Percentiles rank a stretch among this genome's conserved stretches.
Evolutionary conservation across 1,284 basidiomycete species (phyloP).

Genomic region (Bjerkandera adusta): DNA sequence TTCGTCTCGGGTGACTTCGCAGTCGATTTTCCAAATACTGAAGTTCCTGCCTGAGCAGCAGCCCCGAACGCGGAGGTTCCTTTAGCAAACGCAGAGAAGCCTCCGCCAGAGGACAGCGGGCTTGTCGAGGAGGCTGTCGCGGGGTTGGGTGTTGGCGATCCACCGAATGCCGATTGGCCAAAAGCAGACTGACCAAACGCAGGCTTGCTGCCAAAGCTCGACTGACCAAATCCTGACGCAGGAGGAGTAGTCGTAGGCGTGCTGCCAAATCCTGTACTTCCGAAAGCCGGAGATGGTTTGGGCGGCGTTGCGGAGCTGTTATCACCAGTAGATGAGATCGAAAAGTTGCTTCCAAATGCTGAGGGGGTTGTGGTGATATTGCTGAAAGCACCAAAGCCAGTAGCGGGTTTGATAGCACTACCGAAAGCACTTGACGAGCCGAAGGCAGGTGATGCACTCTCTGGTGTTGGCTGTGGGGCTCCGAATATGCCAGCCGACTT

Average conservation of each 20-base stretch:
- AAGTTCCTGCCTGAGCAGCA: no score
- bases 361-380: constrained; percentile 18
- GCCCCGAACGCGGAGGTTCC: constrained; percentile 30
- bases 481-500: constrained; percentile 14
- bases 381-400: constrained; percentile 39
- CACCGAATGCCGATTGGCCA: constrained; percentile 26
- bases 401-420: constrained; percentile 35
- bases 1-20: constrained; percentile 20
- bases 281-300: constrained; percentile 28
- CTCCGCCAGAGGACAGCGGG: constrained; percentile 16
- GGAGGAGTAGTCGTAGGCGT: constrained; percentile 19
- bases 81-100: constrained; percentile 29
- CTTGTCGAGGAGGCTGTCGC: constrained; percentile 7
- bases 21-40: constrained; percentile 13
- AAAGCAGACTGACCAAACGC: constrained; percentile 33
- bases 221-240: constrained; percentile 23
- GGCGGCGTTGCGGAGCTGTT: constrained; percentile 9
- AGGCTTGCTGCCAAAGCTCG: constrained; percentile 23
- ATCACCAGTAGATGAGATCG: no score
- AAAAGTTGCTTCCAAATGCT: constrained; percentile 15
- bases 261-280: constrained; percentile 25
- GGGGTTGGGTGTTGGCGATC: constrained; percentile 26
- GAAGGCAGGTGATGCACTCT: constrained; percentile 9
- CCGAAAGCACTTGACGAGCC: constrained; percentile 24
- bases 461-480: constrained; percentile 9